These are phyloP conservation scores for Thraustochytrium striatum DNA, from an alignment of 352 stramenopile species.

Conservation along the genomic window DNA sequence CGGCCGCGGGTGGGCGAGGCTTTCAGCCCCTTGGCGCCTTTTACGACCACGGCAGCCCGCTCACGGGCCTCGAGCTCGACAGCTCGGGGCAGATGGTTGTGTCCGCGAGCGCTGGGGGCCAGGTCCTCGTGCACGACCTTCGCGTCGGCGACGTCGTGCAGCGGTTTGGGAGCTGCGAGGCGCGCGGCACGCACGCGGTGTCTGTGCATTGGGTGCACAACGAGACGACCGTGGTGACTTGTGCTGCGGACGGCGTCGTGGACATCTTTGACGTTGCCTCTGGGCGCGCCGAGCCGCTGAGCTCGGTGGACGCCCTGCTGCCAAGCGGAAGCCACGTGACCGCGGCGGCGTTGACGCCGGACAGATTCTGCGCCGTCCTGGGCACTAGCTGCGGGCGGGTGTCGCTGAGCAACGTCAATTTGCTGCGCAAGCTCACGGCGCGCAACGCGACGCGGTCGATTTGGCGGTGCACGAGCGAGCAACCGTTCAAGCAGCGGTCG, in stretches of 20 bases:
- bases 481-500: neutral
- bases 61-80: slow-evolving; percentile 31
- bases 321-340: slow-evolving; percentile 2
- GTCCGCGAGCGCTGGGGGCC: neutral
- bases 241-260: slow-evolving; percentile 9
- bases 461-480: neutral
- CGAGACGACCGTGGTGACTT: slow-evolving; percentile 11
- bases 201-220: slow-evolving; percentile 30
- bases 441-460: neutral
- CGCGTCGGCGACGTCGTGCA: neutral
- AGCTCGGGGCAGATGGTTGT: neutral
- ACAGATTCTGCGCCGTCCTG: slow-evolving; percentile 17
- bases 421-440: neutral
- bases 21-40: neutral
- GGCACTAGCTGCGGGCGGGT: slow-evolving; percentile 30
- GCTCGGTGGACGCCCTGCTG: slow-evolving; percentile 12
- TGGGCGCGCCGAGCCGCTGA: neutral
- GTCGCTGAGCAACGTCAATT: slow-evolving; percentile 20
- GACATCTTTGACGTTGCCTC: slow-evolving; percentile 5
- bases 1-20: too few relatives aligned
- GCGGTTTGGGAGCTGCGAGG: neutral
- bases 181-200: neutral
- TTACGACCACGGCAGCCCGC: slow-evolving; percentile 25
- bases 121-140: slow-evolving; percentile 29
- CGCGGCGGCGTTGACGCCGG: neutral